These are phyloP conservation scores for Akanthomyces dipterigenus DNA, from an alignment of 2,329 filamentous ascomycete species.

Conservation along the genomic window DNA sequence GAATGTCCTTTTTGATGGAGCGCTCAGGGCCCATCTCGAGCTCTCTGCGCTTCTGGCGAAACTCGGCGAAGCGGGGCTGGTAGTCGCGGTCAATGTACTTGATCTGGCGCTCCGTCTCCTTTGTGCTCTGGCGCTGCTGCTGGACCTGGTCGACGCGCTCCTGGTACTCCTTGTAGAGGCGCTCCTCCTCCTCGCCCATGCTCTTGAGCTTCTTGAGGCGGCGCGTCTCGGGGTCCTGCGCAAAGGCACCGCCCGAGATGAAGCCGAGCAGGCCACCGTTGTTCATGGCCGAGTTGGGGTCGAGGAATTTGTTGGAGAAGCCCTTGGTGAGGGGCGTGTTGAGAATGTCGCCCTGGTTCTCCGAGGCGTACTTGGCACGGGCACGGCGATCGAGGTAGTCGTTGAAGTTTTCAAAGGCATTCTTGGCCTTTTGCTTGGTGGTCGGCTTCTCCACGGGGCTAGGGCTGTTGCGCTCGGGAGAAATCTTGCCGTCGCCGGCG, in stretches of 20 bases:
- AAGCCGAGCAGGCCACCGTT: constrained; percentile 13
- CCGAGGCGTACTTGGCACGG: constrained; percentile 12
- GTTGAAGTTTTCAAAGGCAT: constrained; percentile 13
- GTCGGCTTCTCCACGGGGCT: background rate
- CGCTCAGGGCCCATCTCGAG: constrained; percentile 12
- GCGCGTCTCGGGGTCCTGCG: constrained; percentile 10
- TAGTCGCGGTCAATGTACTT: constrained; percentile 12
- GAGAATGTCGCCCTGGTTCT: constrained; percentile 14
- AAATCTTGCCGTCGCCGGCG: background rate
- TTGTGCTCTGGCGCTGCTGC: constrained; percentile 11
- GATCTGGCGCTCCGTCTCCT: constrained; percentile 12
- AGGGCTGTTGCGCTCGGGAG: background rate
- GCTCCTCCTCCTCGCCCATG: constrained; percentile 10
- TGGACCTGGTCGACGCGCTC: constrained; percentile 8
- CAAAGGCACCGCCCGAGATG: constrained; percentile 12
- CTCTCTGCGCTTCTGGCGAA: constrained; percentile 10
- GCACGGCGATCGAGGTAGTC: constrained; percentile 14
- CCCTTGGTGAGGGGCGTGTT: constrained; percentile 13
- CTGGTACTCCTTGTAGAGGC: constrained; percentile 12
- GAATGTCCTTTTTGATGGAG: constrained; percentile 12
- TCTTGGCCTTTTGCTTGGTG: constrained; percentile 12
- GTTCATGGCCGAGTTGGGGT: constrained; percentile 19
- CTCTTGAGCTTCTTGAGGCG: constrained; percentile 9
- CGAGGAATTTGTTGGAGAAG: constrained; percentile 24
- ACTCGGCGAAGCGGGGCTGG: constrained; percentile 11